Evolutionary conservation across 768 basidiomycete genomes (phyloP).

Genomic region (Clavulina sp.): DNA sequence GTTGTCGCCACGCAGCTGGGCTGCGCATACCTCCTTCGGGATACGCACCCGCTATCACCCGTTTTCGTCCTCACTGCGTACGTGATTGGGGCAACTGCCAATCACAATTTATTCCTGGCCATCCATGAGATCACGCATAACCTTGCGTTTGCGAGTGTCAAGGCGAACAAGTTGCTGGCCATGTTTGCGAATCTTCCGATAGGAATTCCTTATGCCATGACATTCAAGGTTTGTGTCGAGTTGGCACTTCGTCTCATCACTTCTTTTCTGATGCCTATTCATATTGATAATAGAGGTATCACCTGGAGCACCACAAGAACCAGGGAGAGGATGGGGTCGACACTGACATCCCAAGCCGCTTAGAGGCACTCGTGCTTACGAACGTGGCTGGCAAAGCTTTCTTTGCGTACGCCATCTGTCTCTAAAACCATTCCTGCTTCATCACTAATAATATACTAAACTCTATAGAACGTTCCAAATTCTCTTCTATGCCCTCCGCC

Average conservation of each 20-base stretch:
- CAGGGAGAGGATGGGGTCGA: slow-evolving; percentile 92
- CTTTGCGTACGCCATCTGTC: slow-evolving; percentile 54
- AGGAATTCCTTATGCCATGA: slow-evolving; percentile 83
- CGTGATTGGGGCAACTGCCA: slow-evolving; percentile 78
- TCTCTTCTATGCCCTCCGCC: slow-evolving; percentile 91
- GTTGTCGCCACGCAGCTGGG: slow-evolving; percentile 67
- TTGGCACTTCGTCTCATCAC: not conserved
- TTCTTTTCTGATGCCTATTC: too few species aligned
- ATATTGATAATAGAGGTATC: slow-evolving; percentile 44
- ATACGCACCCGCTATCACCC: slow-evolving; percentile 49
- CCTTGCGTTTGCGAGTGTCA: slow-evolving; percentile 71
- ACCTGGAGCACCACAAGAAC: slow-evolving; percentile 92
- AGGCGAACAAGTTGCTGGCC: slow-evolving; percentile 71
- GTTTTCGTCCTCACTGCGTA: slow-evolving; percentile 67
- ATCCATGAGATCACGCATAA: slow-evolving; percentile 99
- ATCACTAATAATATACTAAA: not conserved
- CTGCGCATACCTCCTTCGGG: slow-evolving; percentile 44
- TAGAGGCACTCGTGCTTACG: slow-evolving; percentile 75
- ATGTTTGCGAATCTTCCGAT: slow-evolving; percentile 88
- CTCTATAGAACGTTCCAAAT: slow-evolving; percentile 83
- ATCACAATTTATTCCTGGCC: slow-evolving; percentile 94
- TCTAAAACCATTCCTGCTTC: not conserved
- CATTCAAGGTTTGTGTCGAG: slow-evolving; percentile 58
- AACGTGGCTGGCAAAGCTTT: slow-evolving; percentile 97
- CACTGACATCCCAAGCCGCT: slow-evolving; percentile 75